A percentile compares a stretch with the other conserved stretches of the same genome.
These are phyloP conservation scores for Solanum bukasovii DNA, from an alignment of 257 asterid genomes.

Conservation along the genomic window DNA sequence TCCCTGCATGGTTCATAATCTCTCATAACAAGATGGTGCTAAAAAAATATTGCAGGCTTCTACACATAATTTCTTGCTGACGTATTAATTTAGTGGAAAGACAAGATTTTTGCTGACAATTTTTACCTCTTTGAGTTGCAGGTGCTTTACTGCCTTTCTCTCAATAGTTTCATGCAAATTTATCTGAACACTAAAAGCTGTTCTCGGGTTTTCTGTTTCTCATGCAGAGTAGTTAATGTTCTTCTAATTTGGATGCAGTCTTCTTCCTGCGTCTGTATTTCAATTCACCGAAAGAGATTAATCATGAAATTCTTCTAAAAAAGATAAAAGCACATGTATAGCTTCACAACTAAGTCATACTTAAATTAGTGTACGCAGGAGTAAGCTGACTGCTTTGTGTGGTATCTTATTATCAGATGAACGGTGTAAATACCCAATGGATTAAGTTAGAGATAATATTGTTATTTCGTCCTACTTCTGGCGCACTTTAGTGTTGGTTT, in stretches of 20 bases:
- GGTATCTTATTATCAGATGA: not conserved
- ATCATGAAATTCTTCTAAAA: not conserved
- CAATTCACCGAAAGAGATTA: not conserved
- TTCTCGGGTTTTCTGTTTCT: not conserved
- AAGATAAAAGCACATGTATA: not conserved
- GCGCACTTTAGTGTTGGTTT: not conserved
- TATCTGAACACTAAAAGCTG: not conserved
- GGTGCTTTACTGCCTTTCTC: not conserved
- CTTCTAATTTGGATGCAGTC: not conserved
- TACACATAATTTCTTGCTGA: not conserved
- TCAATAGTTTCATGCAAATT: not conserved
- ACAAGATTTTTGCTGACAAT: not conserved
- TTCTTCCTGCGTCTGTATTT: not conserved
- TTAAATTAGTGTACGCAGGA: not conserved
- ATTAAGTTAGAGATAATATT: not conserved
- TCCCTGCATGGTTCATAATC: not conserved
- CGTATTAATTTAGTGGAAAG: not conserved
- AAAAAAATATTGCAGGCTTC: not conserved
- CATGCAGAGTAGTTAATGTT: not conserved
- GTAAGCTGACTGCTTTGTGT: not conserved
- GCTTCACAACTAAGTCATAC: not conserved
- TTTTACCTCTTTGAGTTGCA: not conserved
- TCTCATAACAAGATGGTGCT: not conserved
- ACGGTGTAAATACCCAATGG: not conserved
- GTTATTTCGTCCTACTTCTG: not conserved